Evolutionary conservation across 495 filamentous ascomycete species (phyloP).

Genomic region (Polyplosphaeria fusca): DNA sequence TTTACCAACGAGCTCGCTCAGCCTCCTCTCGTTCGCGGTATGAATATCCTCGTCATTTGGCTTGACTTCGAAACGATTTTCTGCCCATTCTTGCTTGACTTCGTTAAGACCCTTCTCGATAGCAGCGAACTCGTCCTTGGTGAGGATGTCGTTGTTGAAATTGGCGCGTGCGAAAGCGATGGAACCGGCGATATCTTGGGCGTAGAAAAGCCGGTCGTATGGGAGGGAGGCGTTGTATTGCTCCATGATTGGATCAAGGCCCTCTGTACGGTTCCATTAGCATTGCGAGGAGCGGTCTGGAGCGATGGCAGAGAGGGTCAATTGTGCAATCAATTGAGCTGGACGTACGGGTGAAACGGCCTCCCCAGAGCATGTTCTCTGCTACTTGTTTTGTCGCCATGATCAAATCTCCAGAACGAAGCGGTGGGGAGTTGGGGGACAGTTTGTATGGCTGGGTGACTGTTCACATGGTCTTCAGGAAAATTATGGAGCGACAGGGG

Average conservation of each 20-base stretch:
- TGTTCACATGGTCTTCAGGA: constrained; percentile 6
- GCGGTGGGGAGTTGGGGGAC: background rate
- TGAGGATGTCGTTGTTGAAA: constrained; percentile 70
- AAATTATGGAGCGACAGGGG: no score
- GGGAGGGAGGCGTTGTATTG: constrained; percentile 84
- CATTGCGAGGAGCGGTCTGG: background rate
- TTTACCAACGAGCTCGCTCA: constrained; percentile 87
- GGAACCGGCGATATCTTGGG: constrained; percentile 74
- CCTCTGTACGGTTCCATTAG: constrained; percentile 47
- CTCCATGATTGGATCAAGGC: constrained; percentile 84
- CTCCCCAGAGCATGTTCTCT: constrained; percentile 74
- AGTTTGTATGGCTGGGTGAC: constrained; percentile 3
- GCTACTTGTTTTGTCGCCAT: constrained; percentile 36
- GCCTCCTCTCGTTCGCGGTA: constrained; percentile 87
- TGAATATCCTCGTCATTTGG: constrained; percentile 78
- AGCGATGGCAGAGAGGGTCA: background rate
- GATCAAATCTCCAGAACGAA: background rate
- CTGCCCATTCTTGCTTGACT: constrained; percentile 73
- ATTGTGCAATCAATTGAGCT: background rate
- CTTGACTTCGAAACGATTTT: constrained; percentile 56
- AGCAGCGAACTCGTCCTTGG: constrained; percentile 66
- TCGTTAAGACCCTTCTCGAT: constrained; percentile 71
- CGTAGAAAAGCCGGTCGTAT: constrained; percentile 79
- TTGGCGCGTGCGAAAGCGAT: constrained; percentile 89
- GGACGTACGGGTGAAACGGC: constrained; percentile 68